These are phyloP conservation scores for Nicotiana undulata DNA, from an alignment of 257 asterid genomes.

Conservation along the genomic window DNA sequence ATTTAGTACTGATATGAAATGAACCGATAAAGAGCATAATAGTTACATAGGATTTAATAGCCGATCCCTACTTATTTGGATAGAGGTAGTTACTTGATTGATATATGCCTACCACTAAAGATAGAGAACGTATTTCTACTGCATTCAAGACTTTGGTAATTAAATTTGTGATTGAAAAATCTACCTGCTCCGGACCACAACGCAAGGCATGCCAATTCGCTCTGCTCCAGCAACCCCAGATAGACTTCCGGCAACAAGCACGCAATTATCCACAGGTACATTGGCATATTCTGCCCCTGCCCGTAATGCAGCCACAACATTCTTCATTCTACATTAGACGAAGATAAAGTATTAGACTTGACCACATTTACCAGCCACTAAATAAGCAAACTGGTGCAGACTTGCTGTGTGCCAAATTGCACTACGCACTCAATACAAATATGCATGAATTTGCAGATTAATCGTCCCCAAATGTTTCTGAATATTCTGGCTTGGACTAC, in stretches of 20 bases:
- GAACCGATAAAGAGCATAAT: neutral
- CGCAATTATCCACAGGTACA: constrained; percentile 47
- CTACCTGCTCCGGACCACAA: constrained; percentile 94
- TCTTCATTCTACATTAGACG: constrained; percentile 48
- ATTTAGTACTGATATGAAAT: neutral
- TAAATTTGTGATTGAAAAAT: neutral
- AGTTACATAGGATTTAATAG: neutral
- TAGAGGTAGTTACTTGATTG: neutral
- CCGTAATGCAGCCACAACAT: constrained; percentile 63
- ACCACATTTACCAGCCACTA: neutral
- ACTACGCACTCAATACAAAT: neutral
- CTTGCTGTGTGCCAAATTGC: neutral
- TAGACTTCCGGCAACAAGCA: constrained; percentile 84
- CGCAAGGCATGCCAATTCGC: constrained; percentile 74
- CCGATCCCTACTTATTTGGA: neutral
- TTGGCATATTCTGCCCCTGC: constrained; percentile 79
- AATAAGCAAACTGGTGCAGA: neutral
- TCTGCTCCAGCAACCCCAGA: constrained; percentile 76
- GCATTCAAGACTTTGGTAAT: neutral
- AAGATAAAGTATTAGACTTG: neutral
- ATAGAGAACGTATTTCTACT: neutral
- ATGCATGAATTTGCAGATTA: neutral
- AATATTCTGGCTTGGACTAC: neutral
- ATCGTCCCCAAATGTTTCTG: neutral
- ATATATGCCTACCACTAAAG: neutral